A percentile compares a stretch with the other conserved stretches of the same genome.
Conservation (phyloP, 1,284 basidiomycete genomes). For the Puccinia coronata region DNA sequence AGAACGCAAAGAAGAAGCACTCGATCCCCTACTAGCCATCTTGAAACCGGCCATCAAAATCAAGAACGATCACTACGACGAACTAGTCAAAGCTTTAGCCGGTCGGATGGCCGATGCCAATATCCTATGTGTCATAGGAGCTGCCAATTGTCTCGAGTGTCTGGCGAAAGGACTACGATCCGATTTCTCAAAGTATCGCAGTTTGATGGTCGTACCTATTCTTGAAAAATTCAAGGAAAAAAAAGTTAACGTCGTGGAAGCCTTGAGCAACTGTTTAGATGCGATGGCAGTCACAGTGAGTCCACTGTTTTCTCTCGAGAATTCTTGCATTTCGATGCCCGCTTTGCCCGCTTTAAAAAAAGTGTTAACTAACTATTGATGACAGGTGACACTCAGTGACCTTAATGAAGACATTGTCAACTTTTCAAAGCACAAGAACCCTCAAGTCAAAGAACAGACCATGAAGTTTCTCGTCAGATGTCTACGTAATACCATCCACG, state of each 20-base stretch:
- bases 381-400: conserved; percentile 78
- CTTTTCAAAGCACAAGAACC: conserved; percentile 85
- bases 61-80: conserved; percentile 68
- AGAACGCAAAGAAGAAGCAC: conserved; percentile 81
- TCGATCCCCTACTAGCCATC: conserved; percentile 78
- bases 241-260: conserved; percentile 84
- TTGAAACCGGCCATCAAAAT: conserved; percentile 79
- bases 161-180: conserved; percentile 76
- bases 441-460: conserved; percentile 65
- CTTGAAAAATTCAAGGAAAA: conserved; percentile 92
- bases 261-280: conserved; percentile 82
- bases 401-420: conserved; percentile 80
- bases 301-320: conserved; percentile 43
- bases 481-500: conserved; percentile 67
- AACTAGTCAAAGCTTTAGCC: conserved; percentile 74
- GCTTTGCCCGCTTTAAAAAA: conserved; percentile 50
- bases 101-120: conserved; percentile 88
- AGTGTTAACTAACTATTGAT: conserved; percentile 42
- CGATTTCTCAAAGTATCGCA: conserved; percentile 73
- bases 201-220: conserved; percentile 74
- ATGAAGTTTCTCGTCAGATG: conserved; percentile 83
- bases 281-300: conserved; percentile 81
- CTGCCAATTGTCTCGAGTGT: conserved; percentile 80
- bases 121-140: conserved; percentile 89
- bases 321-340: conserved; percentile 39